Base-by-base conservation (phyloP, 2,329 filamentous ascomycete genomes). In the Sporothrix mexicana region DNA sequence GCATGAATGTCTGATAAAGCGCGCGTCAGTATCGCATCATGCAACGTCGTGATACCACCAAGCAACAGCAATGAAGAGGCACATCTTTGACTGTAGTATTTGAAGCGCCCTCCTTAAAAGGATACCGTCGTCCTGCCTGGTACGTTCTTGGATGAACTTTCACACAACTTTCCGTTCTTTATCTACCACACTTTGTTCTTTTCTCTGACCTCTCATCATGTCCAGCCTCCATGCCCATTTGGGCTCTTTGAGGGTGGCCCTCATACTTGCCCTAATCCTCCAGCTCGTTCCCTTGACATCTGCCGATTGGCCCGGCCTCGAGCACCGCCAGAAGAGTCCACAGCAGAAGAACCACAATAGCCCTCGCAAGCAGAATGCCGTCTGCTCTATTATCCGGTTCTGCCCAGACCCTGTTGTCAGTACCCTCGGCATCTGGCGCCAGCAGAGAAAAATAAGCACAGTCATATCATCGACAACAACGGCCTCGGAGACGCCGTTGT, bases 381-480 rank as follows among this genome's bases (percentile, higher is more conserved):
- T 47, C 20, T 70, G 68, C 53, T 59, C 68, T 53, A 47, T 61
- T 7, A 20, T 72, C 15, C 49, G 36, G 1, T 72, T 13, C 15
- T 61, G 62, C 12, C 64, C 53, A 15, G 61, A 59, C 12, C 47
- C 23, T 25, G 7, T 68, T 9, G 41, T 66, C 12, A 45, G 41
- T 7, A 66, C 41, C 6, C 20, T 66, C 5, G 61, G 61, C n/a
- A 20, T 25, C 1, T 25, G 61, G 61, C n/a, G 12, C 6, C 61
- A 25, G 61, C 61, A 66, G 8, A 41, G 47, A 20, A 23, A 13
- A 36, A 36, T 36, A 36, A 36, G 30, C 3, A 36, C 30, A 7
- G 30, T 36, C 7, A 5, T 7, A 36, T 36, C 30, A 5, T 36
- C 30, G 41, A 20, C 41, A 15, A 12, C 47, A 25, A 8, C 57